Evolutionary conservation across 371 early-diverging fungal genomes (phyloP).

Genomic region (Mortierella sp.): DNA sequence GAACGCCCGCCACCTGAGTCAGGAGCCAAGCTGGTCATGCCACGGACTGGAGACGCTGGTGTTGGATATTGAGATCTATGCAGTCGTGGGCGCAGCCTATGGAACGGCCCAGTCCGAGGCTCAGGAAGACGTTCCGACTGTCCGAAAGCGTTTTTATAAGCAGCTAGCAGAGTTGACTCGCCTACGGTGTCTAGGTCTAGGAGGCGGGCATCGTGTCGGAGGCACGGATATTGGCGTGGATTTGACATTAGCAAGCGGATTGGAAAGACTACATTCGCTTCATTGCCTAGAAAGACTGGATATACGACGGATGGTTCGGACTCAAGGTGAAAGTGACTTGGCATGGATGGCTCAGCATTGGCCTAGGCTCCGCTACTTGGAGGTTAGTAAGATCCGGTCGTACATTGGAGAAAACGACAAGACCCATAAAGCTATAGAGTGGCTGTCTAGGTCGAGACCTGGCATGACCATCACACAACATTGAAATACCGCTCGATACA

Average conservation of each 20-base stretch:
- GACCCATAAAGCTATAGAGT: conserved; percentile 41
- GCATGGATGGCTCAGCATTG: conserved; percentile 38
- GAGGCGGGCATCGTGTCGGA: conserved; percentile 42
- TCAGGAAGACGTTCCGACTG: neutral
- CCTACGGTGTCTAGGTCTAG: conserved; percentile 29
- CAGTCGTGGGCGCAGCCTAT: too few species aligned
- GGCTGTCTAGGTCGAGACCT: conserved; percentile 35
- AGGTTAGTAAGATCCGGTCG: conserved; percentile 6
- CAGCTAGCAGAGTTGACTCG: conserved; percentile 27
- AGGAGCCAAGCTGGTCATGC: conserved; percentile 25
- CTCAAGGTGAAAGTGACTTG: conserved; percentile 13
- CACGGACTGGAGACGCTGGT: conserved; percentile 26
- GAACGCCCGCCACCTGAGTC: conserved; percentile 28
- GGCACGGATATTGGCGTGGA: conserved; percentile 26
- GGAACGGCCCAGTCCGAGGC: neutral
- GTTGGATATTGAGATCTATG: conserved; percentile 38
- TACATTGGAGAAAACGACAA: conserved; percentile 1
- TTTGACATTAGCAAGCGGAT: conserved; percentile 37
- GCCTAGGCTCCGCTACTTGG: conserved; percentile 23
- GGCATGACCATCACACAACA: conserved; percentile 30
- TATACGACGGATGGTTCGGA: conserved; percentile 15
- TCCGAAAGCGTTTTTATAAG: conserved; percentile 22
- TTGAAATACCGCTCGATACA: neutral
- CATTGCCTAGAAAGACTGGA: conserved; percentile 33
- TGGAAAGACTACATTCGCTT: conserved; percentile 8